Evolutionary conservation across 2,329 filamentous ascomycete species (phyloP), one percentile per base, ranked within the genome.

Genomic region (Colletotrichum spinosum): DNA sequence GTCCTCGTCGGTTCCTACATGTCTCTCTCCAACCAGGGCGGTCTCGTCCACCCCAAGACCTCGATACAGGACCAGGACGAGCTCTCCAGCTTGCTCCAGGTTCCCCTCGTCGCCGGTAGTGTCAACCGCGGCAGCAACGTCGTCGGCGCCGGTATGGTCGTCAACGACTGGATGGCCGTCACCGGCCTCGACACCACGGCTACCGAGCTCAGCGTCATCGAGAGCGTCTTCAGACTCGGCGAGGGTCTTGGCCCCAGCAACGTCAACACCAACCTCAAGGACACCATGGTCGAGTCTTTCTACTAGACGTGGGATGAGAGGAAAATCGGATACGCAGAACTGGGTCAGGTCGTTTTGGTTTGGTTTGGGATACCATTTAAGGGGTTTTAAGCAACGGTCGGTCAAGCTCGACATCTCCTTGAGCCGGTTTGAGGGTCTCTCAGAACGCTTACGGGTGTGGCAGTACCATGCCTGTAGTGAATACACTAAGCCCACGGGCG

Each of bases 281-380:
- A 98, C 79, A 96, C 94, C 70, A 97, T 99, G 88, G 96, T 99
- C 68, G 96, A 99, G 85, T 97, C 93, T 74, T 99, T 98, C 83
- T 99, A 99, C 84, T 99, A 86, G 86, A 25, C 13, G 42, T 3
- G 8, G 9, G 6, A 42, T 37, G 4, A 13, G 11, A 17, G 4
- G 44, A 33, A 15, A 9, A 42, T 41, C 33, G 13, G 37, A 52
- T 57, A 58, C 53, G 44, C 34, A 49, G 53, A 52, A 51, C 15
- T n/a, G 58, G 53, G 52, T 61, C 58, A 50, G 53, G 63, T 66
- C 42, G 25, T 25, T 63, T 52, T 66, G 56, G 39, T 46, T 66
- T 63, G 58, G 63, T 63, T 66, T 66, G 63, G 63, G 58, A 63
- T 66, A 63, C 63, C 63, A 66, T 63, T 63, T 44, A 63, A 57